Base-by-base conservation (phyloP, 176 grass and related monocot species). In the Urochloa ruziziensis region DNA sequence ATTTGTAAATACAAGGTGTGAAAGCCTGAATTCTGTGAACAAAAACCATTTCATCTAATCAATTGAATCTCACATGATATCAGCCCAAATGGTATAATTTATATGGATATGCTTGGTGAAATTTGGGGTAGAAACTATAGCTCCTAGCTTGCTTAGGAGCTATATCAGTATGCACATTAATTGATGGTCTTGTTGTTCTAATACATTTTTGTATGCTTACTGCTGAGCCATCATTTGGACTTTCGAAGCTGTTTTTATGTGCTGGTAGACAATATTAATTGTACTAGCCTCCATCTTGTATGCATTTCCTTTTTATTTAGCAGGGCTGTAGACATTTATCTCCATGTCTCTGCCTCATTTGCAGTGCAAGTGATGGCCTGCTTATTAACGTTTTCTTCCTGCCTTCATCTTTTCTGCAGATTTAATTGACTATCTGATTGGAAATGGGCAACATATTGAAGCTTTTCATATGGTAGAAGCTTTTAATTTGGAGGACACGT, bases 371-470 rank as follows among this genome's bases (percentile, higher is more conserved):
- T 24, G 44, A 19, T 72, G 12, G 10, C 48, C 30, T 82, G 32
- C 15, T 73, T 72, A 32, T 61, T 82, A 39, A 87, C 34, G 3
- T 82, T 52, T 87, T 82, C 36, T 58, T 48, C 8, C 7, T 63
- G 33, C 70, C n/a, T 67, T 27, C 77, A 52, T 82, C 13, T 73
- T 77, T 70, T 71, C 30, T 87, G 77, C 65, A 88, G 90, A 89
- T 51, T 67, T 92, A 75, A 89, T 92, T 80, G 67, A 86, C 47
- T 83, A 92, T 74, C 32, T 92, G 83, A 83, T 86, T 64, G 37
- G 53, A 82, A 86, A 86, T 77, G 86, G 80, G n/a, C 56, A 67
- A 46, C 53, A 89, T 3, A 53, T 89, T 0, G 57, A 79, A 10
- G 79, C 32, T 53, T 33, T 89, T 44, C 63, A 42, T 69, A 62